Percentiles rank a stretch among this genome's conserved stretches.
phyloP scores from a whole-genome alignment of 148 eudicot genomes.

The Camellia lanceoleosa region DNA sequence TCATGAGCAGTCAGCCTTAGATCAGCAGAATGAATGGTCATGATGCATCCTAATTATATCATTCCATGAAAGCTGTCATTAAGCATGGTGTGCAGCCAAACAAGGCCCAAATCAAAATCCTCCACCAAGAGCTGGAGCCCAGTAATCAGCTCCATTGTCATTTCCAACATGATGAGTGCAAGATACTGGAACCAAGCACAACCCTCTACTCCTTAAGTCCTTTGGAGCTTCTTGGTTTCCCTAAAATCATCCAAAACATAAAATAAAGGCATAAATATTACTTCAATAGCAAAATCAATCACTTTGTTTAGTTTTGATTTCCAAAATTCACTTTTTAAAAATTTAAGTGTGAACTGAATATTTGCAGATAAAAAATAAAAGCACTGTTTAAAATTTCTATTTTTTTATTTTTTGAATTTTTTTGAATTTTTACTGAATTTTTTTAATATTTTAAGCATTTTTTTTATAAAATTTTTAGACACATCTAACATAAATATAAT shows the following conservation, averaged over 20 bases:
- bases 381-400: too few relatives aligned
- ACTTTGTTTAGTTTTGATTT: background rate
- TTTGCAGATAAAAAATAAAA: too few relatives aligned
- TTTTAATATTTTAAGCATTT: too few relatives aligned
- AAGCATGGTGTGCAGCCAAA: background rate
- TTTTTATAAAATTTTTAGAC: too few relatives aligned
- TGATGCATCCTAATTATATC: conserved; percentile 37
- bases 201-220: conserved; percentile 69
- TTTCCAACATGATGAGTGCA: conserved; percentile 60
- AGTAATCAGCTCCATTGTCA: conserved; percentile 71
- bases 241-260: conserved; percentile 15
- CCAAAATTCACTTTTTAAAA: too few relatives aligned
- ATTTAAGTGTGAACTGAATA: too few relatives aligned
- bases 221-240: conserved; percentile 31
- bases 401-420: too few relatives aligned
- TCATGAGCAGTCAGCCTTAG: conserved; percentile 49
- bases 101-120: conserved; percentile 35
- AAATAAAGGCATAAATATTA: background rate
- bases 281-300: conserved; percentile 1
- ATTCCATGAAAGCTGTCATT: conserved; percentile 16
- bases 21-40: conserved; percentile 32
- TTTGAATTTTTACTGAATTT: too few relatives aligned
- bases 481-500: too few relatives aligned
- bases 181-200: conserved; percentile 73
- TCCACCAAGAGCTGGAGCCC: conserved; percentile 64